Evolutionary conservation across 1,284 basidiomycete species (phyloP), one percentile per base, ranked within the genome.

Genomic region (Ceratorhiza oryzae-sativae): DNA sequence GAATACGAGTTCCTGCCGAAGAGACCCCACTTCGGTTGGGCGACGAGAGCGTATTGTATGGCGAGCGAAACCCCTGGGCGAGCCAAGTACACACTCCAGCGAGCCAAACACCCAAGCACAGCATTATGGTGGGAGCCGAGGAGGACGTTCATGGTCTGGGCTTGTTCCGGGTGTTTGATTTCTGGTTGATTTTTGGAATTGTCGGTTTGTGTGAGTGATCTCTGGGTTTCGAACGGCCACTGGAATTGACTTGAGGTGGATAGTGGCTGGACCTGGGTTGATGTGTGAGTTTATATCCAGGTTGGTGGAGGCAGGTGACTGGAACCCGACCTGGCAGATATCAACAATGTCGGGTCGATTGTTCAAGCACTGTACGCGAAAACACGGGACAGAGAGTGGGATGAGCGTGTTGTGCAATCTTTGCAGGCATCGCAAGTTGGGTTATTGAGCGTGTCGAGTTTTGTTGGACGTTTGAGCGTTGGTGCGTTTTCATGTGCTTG

Each of bases 261-360:
- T 63, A 93, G 92, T 97, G 73, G 90, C 89, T 73, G 95, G 95
- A 12, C 94, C 91, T 1, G 95, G 95, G 0, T 76, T 98, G 42
- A 93, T 95, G 89, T 96, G 90, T 92, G 78, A 74, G 89, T 81
- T 12, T 25, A 49, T 39, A 5, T 13, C 9, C 5, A 0, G 10
- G 3, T 32, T 32, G 9, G 27, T 2, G 45, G n/a, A 18, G 6
- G 8, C 27, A 3, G 25, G 12, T 23, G 48, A 42, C 63, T 46
- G 23, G 59, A 51, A 18, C 20, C 49, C 1, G 45, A 42, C 39
- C 9, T 8, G 25, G 15, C 75, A 93, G 91, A 92, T 77, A 97
- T 97, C 82, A 97, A 97, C 81, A 98, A 98, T 76, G 94, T 94
- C 30, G 95, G 95, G n/a, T 90, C 91, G 0, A 94, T 97, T 78